Evolutionary conservation across 2,329 filamentous ascomycete species (phyloP), one percentile per base, ranked within the genome.

Genomic region (Neophaeococcomyces aloes): DNA sequence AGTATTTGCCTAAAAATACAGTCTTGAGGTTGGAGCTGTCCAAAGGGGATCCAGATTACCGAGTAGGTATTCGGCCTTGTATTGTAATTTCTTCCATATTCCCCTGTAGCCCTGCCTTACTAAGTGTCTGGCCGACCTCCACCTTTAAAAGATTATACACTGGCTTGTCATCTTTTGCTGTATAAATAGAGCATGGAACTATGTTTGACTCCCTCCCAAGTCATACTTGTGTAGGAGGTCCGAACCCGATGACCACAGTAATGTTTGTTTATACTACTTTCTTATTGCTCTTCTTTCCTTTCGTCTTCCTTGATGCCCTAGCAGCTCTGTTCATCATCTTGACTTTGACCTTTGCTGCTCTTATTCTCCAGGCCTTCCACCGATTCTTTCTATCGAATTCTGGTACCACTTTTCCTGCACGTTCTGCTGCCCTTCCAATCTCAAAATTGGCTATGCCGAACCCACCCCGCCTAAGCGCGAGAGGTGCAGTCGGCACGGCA

Each of bases 341-440:
- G 51, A 61, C 65, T 55, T 68, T 65, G 52, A 67, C 68, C 57
- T 71, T 68, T 50, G 67, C 67, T 44, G 61, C 61, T 43, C 68
- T 65, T 69, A 76, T 81, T 58, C 74, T 70, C 79, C 79, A 83
- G 11, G 79, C 79, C 55, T 72, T 63, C 68, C 75, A 83, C 38
- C 76, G 65, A 56, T 80, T 76, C 30, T 72, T 70, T 10, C 70
- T 71, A 48, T 75, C 69, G 57, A 74, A 79, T 33, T 67, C 53
- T 58, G 65, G 65, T 4, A 78, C 76, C 50, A 67, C 67, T 42
- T 79, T 67, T 18, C 73, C 72, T 18, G 72, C 72, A 58, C 69
- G 70, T 62, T 83, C 56, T 29, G 51, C 52, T 5, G 43, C 50
- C 39, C 34, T 35, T 34, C 45, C 56, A 46, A 55, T 51, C 42